Percentiles rank a stretch among this genome's conserved stretches.
Evolutionary conservation across 192 early-diverging fungal genomes (phyloP).

Genomic region (Coemansia pectinata): DNA sequence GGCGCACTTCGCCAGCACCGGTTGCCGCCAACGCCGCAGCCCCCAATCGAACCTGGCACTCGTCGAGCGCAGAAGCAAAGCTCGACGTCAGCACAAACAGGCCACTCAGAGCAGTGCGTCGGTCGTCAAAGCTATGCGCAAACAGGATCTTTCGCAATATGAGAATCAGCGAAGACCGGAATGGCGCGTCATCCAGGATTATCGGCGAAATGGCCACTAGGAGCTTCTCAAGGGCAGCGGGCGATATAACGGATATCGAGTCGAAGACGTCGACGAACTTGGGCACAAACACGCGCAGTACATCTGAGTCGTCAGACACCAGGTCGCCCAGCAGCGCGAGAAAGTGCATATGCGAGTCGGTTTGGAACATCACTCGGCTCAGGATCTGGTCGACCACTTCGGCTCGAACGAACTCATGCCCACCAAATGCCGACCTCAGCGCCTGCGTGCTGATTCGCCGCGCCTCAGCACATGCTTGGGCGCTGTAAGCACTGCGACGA

Average conservation of each 20-base stretch:
- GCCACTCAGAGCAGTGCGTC: constrained; percentile 63
- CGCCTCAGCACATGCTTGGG: constrained; percentile 16
- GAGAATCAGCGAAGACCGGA: constrained; percentile 64
- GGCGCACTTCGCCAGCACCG: background rate
- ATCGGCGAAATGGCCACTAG: constrained; percentile 60
- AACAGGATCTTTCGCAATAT: constrained; percentile 72
- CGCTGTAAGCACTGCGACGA: constrained; percentile 14
- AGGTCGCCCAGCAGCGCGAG: constrained; percentile 26
- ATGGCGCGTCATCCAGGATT: constrained; percentile 53
- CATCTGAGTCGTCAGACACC: constrained; percentile 28
- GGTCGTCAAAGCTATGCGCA: constrained; percentile 61
- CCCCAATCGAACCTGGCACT: background rate
- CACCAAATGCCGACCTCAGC: constrained; percentile 41
- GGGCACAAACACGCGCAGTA: constrained; percentile 21
- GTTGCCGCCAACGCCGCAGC: background rate
- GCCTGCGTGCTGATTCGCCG: constrained; percentile 14
- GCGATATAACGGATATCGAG: constrained; percentile 62
- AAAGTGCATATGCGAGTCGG: constrained; percentile 26
- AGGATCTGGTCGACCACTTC: constrained; percentile 73
- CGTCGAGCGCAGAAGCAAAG: constrained; percentile 19
- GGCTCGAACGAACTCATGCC: constrained; percentile 65
- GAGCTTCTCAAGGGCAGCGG: constrained; percentile 56
- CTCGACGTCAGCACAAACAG: constrained; percentile 57
- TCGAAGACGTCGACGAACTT: constrained; percentile 69
- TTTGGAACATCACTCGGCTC: constrained; percentile 27